Conservation (phyloP, 768 basidiomycete species). For the Collybiopsis luxurians region DNA sequence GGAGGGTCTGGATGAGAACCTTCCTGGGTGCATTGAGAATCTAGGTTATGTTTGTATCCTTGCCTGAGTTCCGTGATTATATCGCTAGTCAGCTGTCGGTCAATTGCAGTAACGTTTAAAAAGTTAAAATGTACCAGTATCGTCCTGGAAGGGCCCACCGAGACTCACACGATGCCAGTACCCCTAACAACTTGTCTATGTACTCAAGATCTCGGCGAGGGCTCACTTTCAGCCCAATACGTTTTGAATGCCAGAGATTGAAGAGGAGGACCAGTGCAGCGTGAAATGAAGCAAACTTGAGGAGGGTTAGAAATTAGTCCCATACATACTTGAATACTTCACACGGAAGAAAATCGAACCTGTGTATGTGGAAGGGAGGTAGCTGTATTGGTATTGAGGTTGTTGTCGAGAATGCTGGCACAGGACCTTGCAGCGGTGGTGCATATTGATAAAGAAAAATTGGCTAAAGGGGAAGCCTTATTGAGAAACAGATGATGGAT, state of each 20-base stretch:
- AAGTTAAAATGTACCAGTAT: background rate
- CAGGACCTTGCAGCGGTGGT: constrained; percentile 10
- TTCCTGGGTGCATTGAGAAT: no score
- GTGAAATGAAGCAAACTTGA: constrained; percentile 34
- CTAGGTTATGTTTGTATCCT: background rate
- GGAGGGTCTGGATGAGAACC: background rate
- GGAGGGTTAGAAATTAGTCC: background rate
- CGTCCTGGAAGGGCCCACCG: constrained; percentile 1
- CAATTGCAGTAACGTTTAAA: background rate
- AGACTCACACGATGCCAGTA: constrained; percentile 2
- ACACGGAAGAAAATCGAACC: constrained; percentile 30
- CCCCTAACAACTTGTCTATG: constrained; percentile 44
- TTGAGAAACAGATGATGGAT: constrained; percentile 9
- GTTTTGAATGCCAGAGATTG: constrained; percentile 52
- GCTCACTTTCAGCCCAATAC: constrained; percentile 37
- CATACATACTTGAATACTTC: background rate
- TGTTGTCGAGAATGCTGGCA: background rate
- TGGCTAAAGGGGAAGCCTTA: constrained; percentile 1
- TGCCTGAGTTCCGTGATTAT: constrained; percentile 1
- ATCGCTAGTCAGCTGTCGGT: background rate
- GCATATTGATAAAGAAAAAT: constrained; percentile 13
- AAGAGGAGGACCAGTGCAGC: constrained; percentile 52
- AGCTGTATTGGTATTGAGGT: background rate
- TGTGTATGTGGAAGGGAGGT: constrained; percentile 26
- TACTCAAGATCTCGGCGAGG: constrained; percentile 46